phyloP scores from a whole-genome alignment of 2,329 filamentous ascomycete species.

The Stagonosporopsis cucurbitacearum region DNA sequence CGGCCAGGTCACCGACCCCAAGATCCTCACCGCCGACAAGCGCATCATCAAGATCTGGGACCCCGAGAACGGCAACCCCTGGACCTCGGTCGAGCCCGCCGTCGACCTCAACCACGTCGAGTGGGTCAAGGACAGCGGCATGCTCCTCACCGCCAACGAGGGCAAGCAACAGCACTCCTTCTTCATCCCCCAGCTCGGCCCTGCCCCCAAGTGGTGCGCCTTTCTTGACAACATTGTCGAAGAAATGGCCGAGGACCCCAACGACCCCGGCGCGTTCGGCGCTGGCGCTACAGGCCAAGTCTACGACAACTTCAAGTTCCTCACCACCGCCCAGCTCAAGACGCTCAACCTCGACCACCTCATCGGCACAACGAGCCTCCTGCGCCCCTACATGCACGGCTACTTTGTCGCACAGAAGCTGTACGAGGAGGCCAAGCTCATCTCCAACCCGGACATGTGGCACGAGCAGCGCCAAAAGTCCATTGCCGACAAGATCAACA shows the following conservation, averaged over 20 bases:
- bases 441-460: conserved; percentile 91
- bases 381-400: conserved; percentile 98
- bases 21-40: conserved; percentile 91
- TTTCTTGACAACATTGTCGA: conserved; percentile 98
- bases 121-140: conserved; percentile 90
- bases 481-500: conserved; percentile 93
- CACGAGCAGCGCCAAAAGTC: conserved; percentile 91
- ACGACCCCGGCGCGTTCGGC: conserved; percentile 65
- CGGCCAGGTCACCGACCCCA: conserved; percentile 70
- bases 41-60: conserved; percentile 98
- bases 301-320: conserved; percentile 99
- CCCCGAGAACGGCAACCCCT: conserved; percentile 78
- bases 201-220: conserved; percentile 92
- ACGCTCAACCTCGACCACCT: conserved; percentile 86
- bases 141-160: conserved; percentile 96
- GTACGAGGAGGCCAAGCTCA: conserved; percentile 92
- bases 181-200: conserved; percentile 91
- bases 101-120: conserved; percentile 95
- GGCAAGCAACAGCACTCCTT: conserved; percentile 94
- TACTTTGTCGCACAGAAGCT: conserved; percentile 96
- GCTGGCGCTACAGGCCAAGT: conserved; percentile 72
- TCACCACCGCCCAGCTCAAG: conserved; percentile 85
- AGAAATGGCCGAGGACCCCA: conserved; percentile 88
- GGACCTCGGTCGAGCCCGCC: conserved; percentile 93
- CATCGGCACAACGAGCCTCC: conserved; percentile 84